phyloP scores from a whole-genome alignment of 192 early-diverging fungal genomes.

The Coemansia sp. region DNA sequence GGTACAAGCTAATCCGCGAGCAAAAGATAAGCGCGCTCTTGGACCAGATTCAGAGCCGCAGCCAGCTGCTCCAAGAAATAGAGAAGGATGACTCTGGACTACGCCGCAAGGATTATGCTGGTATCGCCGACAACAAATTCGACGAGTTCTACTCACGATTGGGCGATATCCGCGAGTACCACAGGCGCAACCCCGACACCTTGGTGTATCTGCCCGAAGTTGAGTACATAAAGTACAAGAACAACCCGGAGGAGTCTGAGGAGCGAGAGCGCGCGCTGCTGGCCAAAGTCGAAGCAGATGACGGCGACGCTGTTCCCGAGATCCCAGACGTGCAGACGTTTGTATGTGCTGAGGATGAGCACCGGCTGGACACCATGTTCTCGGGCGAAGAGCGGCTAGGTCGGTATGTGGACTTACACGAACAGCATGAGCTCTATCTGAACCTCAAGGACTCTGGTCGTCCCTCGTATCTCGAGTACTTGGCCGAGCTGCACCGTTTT shows the following conservation, averaged over 20 bases:
- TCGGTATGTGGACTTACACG: conserved; percentile 86
- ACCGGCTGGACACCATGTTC: conserved; percentile 77
- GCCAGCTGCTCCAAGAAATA: conserved; percentile 63
- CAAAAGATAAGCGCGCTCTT: conserved; percentile 74
- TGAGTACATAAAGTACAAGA: conserved; percentile 65
- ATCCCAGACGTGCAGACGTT: conserved; percentile 23
- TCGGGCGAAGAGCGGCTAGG: conserved; percentile 92
- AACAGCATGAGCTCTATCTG: conserved; percentile 76
- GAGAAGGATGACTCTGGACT: conserved; percentile 75
- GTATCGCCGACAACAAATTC: conserved; percentile 75
- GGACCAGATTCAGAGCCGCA: conserved; percentile 70
- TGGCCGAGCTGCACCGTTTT: conserved; percentile 53
- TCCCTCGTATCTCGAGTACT: conserved; percentile 63
- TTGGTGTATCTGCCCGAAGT: conserved; percentile 80
- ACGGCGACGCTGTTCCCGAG: background rate
- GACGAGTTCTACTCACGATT: conserved; percentile 87
- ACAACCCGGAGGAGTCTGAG: conserved; percentile 52
- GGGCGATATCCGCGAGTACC: conserved; percentile 78
- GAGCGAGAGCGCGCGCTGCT: conserved; percentile 46
- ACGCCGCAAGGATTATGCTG: conserved; percentile 70
- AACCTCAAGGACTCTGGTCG: conserved; percentile 64
- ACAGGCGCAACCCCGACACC: conserved; percentile 77
- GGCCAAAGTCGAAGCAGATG: conserved; percentile 24
- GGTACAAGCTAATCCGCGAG: conserved; percentile 80
- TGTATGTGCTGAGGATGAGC: conserved; percentile 46